phyloP scores from a whole-genome alignment of 768 basidiomycete species.

The Boletellus emodensis region DNA sequence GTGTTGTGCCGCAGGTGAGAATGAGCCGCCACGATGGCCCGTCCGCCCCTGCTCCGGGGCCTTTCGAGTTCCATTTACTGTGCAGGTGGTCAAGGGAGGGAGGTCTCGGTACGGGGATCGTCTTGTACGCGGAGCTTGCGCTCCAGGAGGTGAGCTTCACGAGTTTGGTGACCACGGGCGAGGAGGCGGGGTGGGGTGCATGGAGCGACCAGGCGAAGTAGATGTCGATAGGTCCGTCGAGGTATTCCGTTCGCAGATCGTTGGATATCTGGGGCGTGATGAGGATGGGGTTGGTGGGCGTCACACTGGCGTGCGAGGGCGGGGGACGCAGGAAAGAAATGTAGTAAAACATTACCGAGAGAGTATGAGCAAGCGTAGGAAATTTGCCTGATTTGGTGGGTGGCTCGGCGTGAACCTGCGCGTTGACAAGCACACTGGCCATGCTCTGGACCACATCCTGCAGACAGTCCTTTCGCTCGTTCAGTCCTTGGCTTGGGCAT shows the following conservation, averaged over 20 bases:
- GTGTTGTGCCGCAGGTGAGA: constrained; percentile 40
- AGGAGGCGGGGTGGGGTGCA: constrained; percentile 9
- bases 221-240: constrained; percentile 53
- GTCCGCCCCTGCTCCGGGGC: constrained; percentile 35
- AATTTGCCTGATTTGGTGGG: neutral
- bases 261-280: constrained; percentile 87
- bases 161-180: constrained; percentile 37
- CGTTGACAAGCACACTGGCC: neutral
- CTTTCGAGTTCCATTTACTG: neutral
- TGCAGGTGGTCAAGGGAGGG: constrained; percentile 26
- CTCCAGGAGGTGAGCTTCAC: constrained; percentile 75
- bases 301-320: constrained; percentile 43
- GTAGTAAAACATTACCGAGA: constrained; percentile 66
- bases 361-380: no score
- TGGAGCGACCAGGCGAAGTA: constrained; percentile 61
- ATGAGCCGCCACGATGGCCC: constrained; percentile 59
- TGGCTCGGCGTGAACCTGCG: no score
- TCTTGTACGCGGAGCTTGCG: constrained; percentile 66
- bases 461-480: constrained; percentile 17
- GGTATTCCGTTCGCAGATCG: constrained; percentile 81
- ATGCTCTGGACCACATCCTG: constrained; percentile 24
- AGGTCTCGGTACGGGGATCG: constrained; percentile 65
- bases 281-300: constrained; percentile 34
- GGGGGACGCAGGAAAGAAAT: constrained; percentile 88
- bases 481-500: constrained; percentile 11